Percentiles rank a stretch among this genome's conserved stretches.
Evolutionary conservation across 2,329 filamentous ascomycete genomes (phyloP).

Genomic region (Trichoderma hamatum): DNA sequence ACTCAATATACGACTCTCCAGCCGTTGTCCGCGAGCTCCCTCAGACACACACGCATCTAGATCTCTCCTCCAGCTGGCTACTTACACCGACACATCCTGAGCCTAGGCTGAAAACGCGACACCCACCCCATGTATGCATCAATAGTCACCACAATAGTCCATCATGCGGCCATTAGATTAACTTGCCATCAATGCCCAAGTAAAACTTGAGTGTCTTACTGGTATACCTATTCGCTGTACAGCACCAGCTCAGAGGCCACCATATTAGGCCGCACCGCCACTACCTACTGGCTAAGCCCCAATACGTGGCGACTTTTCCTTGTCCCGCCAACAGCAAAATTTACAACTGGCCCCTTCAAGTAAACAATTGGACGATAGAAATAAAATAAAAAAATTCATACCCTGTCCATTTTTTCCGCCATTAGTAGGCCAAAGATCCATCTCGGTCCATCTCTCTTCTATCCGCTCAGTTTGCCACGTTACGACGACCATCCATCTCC

Average conservation of each 20-base stretch:
- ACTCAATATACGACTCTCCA: not conserved
- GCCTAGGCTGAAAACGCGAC: not conserved
- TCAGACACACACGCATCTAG: not conserved
- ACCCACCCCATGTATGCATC: slow-evolving; percentile 1
- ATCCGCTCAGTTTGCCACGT: slow-evolving; percentile 9
- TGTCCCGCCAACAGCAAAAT: not conserved
- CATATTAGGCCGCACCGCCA: slow-evolving; percentile 20
- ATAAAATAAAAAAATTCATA: not conserved
- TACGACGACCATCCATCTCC: not conserved
- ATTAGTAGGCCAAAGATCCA: not conserved
- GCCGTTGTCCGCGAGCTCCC: not conserved
- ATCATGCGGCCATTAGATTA: not conserved
- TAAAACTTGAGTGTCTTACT: too few relatives aligned
- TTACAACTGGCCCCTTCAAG: not conserved
- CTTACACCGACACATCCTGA: not conserved
- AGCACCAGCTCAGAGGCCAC: not conserved
- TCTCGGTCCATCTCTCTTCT: not conserved
- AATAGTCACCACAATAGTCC: slow-evolving; percentile 13
- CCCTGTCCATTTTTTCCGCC: not conserved
- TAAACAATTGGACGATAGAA: not conserved
- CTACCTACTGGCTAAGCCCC: slow-evolving; percentile 3
- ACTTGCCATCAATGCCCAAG: not conserved
- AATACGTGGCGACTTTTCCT: not conserved
- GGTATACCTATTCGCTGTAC: not conserved
- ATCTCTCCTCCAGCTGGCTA: slow-evolving; percentile 1